A percentile compares a stretch with the other conserved stretches of the same genome.
phyloP scores from a whole-genome alignment of 345 rosid genomes.

The Schrenkiella parvula region DNA sequence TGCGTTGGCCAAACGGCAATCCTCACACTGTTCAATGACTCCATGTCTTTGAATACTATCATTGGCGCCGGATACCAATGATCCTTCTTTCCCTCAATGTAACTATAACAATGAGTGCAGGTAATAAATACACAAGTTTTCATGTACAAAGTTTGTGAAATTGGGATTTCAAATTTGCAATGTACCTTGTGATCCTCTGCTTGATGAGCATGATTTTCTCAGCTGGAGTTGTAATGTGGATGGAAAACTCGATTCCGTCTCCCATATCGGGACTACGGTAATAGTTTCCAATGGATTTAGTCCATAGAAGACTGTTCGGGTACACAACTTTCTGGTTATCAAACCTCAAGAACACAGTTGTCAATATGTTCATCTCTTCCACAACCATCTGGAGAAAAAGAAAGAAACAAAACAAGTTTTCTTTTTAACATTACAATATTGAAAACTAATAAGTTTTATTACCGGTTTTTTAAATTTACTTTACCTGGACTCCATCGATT shows the following conservation, averaged over 20 bases:
- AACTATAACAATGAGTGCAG: conserved; percentile 31
- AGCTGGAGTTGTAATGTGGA: conserved; percentile 36
- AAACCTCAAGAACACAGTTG: conserved; percentile 65
- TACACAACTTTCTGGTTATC: conserved; percentile 80
- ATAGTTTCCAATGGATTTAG: conserved; percentile 42
- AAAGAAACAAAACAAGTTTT: neutral
- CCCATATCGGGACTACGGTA: conserved; percentile 41
- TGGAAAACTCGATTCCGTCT: conserved; percentile 38
- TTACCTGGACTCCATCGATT: conserved; percentile 70
- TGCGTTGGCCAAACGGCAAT: conserved; percentile 71
- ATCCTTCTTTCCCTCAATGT: conserved; percentile 65
- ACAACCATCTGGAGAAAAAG: conserved; percentile 57
- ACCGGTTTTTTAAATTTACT: neutral
- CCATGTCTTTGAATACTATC: conserved; percentile 60
- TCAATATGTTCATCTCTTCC: conserved; percentile 86
- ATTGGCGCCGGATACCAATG: conserved; percentile 69
- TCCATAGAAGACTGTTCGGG: conserved; percentile 62
- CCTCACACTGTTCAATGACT: conserved; percentile 53
- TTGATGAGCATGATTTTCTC: conserved; percentile 34
- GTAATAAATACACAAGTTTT: neutral
- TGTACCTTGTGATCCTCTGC: conserved; percentile 37
- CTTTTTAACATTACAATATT: neutral
- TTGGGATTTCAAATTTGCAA: neutral
- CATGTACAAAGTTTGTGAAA: neutral
- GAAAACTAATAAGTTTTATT: neutral